These are phyloP conservation scores for Pezicula neosporulosa DNA, from an alignment of 2,329 filamentous ascomycete genomes.

Conservation along the genomic window DNA sequence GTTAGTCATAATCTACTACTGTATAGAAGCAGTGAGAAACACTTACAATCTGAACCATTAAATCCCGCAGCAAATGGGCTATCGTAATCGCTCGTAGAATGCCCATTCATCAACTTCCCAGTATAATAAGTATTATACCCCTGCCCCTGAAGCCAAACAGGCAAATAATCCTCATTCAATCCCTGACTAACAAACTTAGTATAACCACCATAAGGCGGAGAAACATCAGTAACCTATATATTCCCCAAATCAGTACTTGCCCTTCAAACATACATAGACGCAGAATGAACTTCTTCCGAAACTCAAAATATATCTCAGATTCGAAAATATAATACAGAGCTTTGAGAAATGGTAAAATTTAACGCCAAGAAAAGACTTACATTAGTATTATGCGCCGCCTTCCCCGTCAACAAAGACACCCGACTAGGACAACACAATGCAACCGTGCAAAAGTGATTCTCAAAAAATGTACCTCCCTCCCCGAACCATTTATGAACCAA, in stretches of 20 bases:
- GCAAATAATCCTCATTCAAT: slow-evolving; percentile 62
- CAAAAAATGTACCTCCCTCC: slow-evolving; percentile 48
- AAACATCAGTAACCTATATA: no score
- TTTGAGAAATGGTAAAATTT: no score
- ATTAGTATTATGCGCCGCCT: slow-evolving; percentile 58
- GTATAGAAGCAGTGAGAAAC: not conserved
- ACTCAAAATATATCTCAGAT: no score
- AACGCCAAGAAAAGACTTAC: slow-evolving; percentile 40
- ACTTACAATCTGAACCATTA: slow-evolving; percentile 27
- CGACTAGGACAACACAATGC: slow-evolving; percentile 57
- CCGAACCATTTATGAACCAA: slow-evolving; percentile 46
- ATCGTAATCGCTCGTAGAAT: slow-evolving; percentile 56
- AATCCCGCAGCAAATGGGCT: slow-evolving; percentile 53
- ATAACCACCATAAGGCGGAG: slow-evolving; percentile 42
- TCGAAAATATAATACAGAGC: no score
- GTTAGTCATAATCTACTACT: no score
- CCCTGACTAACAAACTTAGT: slow-evolving; percentile 61
- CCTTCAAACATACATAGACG: no score
- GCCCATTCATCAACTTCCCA: slow-evolving; percentile 64
- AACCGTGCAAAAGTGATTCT: slow-evolving; percentile 55
- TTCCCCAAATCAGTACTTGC: no score
- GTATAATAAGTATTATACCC: slow-evolving; percentile 69
- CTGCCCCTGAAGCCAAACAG: slow-evolving; percentile 62
- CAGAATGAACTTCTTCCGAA: no score
- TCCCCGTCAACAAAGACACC: slow-evolving; percentile 55